phyloP scores from a whole-genome alignment of 768 basidiomycete genomes.

The Termitomyces sp. region DNA sequence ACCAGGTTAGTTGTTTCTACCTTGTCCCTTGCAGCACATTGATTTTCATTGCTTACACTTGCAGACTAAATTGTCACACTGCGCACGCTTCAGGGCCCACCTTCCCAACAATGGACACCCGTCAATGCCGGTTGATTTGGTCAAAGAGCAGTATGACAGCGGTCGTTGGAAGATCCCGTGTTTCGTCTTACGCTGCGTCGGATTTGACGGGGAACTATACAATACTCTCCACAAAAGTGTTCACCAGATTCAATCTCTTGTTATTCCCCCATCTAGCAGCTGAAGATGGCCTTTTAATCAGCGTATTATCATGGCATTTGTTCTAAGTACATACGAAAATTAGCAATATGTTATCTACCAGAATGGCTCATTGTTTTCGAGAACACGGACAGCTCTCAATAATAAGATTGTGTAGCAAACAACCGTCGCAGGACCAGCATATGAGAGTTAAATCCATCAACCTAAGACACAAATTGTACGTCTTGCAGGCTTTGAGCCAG shows the following conservation, averaged over 20 bases:
- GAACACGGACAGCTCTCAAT: no score
- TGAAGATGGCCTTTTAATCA: no score
- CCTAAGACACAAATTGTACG: no score
- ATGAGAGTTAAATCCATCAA: no score
- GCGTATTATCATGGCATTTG: no score
- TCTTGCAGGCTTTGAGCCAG: no score
- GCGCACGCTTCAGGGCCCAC: conserved; percentile 13
- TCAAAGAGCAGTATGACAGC: conserved; percentile 19
- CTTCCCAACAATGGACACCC: conserved; percentile 1
- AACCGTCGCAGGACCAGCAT: no score
- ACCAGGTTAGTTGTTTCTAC: conserved; percentile 16
- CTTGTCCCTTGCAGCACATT: not conserved
- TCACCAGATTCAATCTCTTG: not conserved
- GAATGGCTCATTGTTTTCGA: no score
- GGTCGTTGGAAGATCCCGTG: conserved; percentile 20
- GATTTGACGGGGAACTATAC: conserved; percentile 15
- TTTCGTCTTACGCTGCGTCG: conserved; percentile 20
- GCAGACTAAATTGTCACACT: conserved; percentile 17
- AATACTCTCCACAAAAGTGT: conserved; percentile 5
- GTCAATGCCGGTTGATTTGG: conserved; percentile 5
- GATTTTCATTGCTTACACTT: not conserved
- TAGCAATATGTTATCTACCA: no score
- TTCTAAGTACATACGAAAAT: no score
- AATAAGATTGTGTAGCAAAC: no score
- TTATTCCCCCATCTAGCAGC: no score